Evolutionary conservation across 352 stramenopile genomes (phyloP).

Genomic region (Globisporangium cystogenes): DNA sequence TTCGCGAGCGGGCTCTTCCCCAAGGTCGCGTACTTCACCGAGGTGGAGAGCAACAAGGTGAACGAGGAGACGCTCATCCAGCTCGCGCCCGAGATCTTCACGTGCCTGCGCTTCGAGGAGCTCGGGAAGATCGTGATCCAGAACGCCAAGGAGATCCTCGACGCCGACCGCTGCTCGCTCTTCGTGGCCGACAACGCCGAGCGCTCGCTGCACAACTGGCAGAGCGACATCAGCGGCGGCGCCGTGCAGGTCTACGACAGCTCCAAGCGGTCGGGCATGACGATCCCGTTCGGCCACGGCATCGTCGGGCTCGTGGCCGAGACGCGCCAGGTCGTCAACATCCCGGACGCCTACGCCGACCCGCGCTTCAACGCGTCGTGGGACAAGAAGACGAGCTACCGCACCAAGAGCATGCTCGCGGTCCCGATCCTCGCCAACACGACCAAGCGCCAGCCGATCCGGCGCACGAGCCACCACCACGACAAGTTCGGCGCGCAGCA

Average conservation of each 20-base stretch:
- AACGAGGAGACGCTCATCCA: constrained; percentile 78
- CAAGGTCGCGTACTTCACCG: constrained; percentile 72
- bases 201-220: constrained; percentile 62
- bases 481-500: not conserved
- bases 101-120: constrained; percentile 72
- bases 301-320: constrained; percentile 73
- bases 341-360: constrained; percentile 69
- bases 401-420: constrained; percentile 75
- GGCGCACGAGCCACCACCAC: constrained; percentile 7
- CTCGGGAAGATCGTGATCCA: constrained; percentile 74
- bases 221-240: constrained; percentile 63
- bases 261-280: constrained; percentile 37
- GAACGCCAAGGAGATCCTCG: constrained; percentile 68
- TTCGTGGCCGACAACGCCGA: constrained; percentile 56
- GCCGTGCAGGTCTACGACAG: constrained; percentile 49
- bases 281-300: constrained; percentile 63
- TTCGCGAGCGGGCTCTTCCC: constrained; percentile 59
- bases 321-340: constrained; percentile 57
- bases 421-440: constrained; percentile 62
- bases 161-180: constrained; percentile 68
- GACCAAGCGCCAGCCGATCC: constrained; percentile 14
- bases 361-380: constrained; percentile 73
- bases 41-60: constrained; percentile 77
- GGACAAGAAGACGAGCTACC: constrained; percentile 77
- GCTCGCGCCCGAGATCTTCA: constrained; percentile 72